These are phyloP conservation scores for Thamnidium elegans DNA, from an alignment of 192 early-diverging fungal species.

Conservation along the genomic window DNA sequence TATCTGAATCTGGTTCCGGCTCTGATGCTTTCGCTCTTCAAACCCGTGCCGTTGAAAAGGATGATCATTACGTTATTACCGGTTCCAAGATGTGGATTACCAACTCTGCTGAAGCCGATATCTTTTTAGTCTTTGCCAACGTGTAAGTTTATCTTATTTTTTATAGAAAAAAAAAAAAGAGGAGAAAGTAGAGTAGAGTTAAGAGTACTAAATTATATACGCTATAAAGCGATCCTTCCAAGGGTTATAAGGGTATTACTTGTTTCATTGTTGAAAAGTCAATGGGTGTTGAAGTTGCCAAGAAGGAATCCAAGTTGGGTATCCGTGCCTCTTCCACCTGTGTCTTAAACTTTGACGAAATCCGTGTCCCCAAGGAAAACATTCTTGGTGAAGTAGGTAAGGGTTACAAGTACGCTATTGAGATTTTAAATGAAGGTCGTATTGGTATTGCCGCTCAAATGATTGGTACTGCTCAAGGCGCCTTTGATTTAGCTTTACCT, in stretches of 20 bases:
- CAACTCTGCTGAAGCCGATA: conserved; percentile 92
- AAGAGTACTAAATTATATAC: no score
- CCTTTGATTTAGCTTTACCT: conserved; percentile 80
- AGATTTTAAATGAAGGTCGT: conserved; percentile 97
- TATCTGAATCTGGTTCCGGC: conserved; percentile 90
- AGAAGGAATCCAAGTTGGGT: conserved; percentile 91
- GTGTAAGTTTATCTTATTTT: conserved; percentile 45
- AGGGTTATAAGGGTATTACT: conserved; percentile 97
- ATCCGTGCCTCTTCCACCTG: conserved; percentile 97
- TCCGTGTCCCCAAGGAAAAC: conserved; percentile 79
- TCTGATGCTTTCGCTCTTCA: conserved; percentile 64
- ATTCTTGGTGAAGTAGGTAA: conserved; percentile 92
- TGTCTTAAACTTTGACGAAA: conserved; percentile 88
- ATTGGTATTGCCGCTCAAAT: conserved; percentile 53
- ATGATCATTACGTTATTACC: conserved; percentile 87
- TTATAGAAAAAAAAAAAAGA: background rate
- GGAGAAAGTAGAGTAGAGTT: no score
- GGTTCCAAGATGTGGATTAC: conserved; percentile 94
- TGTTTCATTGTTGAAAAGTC: conserved; percentile 90
- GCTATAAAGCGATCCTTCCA: conserved; percentile 65
- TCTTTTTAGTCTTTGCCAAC: conserved; percentile 98
- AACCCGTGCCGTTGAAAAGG: conserved; percentile 78
- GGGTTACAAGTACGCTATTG: conserved; percentile 98
- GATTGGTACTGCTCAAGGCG: conserved; percentile 95
- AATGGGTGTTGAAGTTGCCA: conserved; percentile 59